Base-by-base conservation (phyloP, 139 green algal species). In the Asterochloris sp. region DNA sequence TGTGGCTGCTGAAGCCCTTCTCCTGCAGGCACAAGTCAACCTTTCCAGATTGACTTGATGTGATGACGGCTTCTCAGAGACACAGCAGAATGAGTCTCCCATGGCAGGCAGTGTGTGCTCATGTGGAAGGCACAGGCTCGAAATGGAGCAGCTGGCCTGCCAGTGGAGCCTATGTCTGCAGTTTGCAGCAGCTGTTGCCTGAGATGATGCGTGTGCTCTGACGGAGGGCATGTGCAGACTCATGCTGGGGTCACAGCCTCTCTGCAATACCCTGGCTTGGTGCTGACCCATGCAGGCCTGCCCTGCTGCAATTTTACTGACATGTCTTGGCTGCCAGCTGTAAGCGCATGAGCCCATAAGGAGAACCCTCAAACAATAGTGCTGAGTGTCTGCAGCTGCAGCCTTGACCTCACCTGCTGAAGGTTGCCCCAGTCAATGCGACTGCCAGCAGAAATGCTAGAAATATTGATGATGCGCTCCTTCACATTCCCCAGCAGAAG, bases 371-470 rank as follows among this genome's bases (percentile, higher is more conserved):
- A 63, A 85, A 86, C 13, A 79, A 82, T 54, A 54, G 21, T 19
- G 17, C 21, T 29, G 24, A 2, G 71, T 19, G 23, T 76, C 21
- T 47, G 71, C 71, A 54, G 24, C 10, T 76, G 71, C 38, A 54
- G 38, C 6, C 12, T 54, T 54, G 38, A 54, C 38, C 69, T 68
- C 76, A 91, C 91, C 83, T 92, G 85, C 73, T 95, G 85, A 17
- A 94, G 84, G 78, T 94, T 95, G 76, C 74, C 82, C 63, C 89
- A 90, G 79, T 95, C 91, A 15, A 96, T 91, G 75, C 17, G n/a
- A 78, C 73, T 83, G 27, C 86, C 83, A 2, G 92, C 92, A 12
- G 87, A 93, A 27, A 95, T 87, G 47, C 82, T 90, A 66, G 84
- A 86, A 0, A 93, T 89, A 64, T 89, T 93, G 23, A 95, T 76